These are phyloP conservation scores for Pseudocercospora eumusae DNA, from an alignment of 2,329 filamentous ascomycete genomes.

Conservation along the genomic window DNA sequence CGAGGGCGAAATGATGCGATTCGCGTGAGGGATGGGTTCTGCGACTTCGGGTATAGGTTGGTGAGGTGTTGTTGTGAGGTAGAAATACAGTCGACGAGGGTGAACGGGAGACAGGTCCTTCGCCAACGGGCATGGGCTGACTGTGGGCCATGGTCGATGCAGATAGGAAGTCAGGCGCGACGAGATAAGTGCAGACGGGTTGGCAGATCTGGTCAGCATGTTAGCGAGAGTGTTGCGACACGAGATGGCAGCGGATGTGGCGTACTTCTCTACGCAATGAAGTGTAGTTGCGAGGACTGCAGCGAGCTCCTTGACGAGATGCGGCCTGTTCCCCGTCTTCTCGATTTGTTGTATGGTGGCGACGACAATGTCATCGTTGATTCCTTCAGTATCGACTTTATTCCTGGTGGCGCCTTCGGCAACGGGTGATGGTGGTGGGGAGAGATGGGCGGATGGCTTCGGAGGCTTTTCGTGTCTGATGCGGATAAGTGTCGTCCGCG, in stretches of 20 bases:
- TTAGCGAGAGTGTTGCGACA: slow-evolving; percentile 34
- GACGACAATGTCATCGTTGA: slow-evolving; percentile 94
- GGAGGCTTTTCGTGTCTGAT: slow-evolving; percentile 51
- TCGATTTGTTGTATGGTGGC: slow-evolving; percentile 85
- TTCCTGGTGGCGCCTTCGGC: slow-evolving; percentile 43
- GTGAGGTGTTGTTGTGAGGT: slow-evolving; percentile 82
- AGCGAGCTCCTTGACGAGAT: slow-evolving; percentile 91
- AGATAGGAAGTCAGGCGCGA: slow-evolving; percentile 87
- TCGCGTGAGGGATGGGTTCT: slow-evolving; percentile 40
- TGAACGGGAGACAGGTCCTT: slow-evolving; percentile 93
- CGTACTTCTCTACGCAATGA: slow-evolving; percentile 88
- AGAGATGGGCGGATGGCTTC: slow-evolving; percentile 63
- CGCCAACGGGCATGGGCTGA: slow-evolving; percentile 80
- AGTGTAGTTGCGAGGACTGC: slow-evolving; percentile 74
- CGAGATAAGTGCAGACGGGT: slow-evolving; percentile 91
- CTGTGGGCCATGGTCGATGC: slow-evolving; percentile 77
- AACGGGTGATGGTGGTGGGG: slow-evolving; percentile 75
- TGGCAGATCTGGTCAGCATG: slow-evolving; percentile 71
- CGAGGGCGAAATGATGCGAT: slow-evolving; percentile 77
- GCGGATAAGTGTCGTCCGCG: slow-evolving; percentile 46
- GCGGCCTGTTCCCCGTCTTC: slow-evolving; percentile 85
- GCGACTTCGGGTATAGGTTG: slow-evolving; percentile 72
- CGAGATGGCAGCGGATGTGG: background rate
- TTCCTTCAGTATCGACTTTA: slow-evolving; percentile 76
- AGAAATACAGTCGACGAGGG: slow-evolving; percentile 94